Conservation (phyloP, 257 asterid species). For the Avicennia marina region DNA sequence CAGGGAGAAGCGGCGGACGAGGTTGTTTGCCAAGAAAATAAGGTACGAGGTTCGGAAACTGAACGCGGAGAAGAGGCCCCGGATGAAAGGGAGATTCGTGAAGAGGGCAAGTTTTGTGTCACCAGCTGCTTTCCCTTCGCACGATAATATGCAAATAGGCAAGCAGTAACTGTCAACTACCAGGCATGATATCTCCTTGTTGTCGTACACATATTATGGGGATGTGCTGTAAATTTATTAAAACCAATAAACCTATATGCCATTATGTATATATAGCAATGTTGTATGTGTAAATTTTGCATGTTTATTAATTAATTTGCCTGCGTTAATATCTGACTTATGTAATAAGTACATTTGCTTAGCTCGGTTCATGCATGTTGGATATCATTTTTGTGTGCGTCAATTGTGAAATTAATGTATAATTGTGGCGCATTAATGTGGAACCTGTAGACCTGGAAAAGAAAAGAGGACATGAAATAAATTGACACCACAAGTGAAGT, state of each 20-base stretch:
- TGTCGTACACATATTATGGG: not conserved
- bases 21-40: constrained; percentile 82
- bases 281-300: not conserved
- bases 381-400: too few relatives aligned
- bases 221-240: not conserved
- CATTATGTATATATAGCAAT: not conserved
- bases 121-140: constrained; percentile 31
- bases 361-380: too few relatives aligned
- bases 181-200: not conserved
- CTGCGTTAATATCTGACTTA: too few relatives aligned
- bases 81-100: constrained; percentile 90
- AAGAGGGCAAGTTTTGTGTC: constrained; percentile 39
- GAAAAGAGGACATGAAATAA: too few relatives aligned
- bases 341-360: too few relatives aligned
- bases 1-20: constrained; percentile 72
- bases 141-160: too few relatives aligned
- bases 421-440: too few relatives aligned
- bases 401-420: too few relatives aligned
- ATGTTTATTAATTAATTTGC: not conserved
- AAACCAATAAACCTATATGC: not conserved
- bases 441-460: too few relatives aligned
- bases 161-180: constrained; percentile 12
- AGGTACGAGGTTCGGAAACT: constrained; percentile 87
- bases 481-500: too few relatives aligned
- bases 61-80: constrained; percentile 91